phyloP scores from a whole-genome alignment of 805 yeast species.

The Candida sakaeoensis region DNA sequence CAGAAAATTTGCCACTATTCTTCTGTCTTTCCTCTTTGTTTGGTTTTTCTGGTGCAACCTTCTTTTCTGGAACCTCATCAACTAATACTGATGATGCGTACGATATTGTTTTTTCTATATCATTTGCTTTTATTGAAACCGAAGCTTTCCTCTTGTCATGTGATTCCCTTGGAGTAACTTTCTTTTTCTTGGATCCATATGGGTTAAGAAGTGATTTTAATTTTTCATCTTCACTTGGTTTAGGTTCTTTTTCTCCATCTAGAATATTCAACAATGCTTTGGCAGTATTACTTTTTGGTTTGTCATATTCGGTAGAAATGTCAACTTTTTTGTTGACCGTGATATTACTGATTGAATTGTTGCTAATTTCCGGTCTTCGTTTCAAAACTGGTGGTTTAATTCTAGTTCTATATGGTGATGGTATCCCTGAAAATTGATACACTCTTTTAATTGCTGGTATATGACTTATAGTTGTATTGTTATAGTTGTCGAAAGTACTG shows the following conservation, averaged over 20 bases:
- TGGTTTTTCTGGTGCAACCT: slow-evolving; percentile 6
- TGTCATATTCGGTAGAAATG: slow-evolving; percentile 7
- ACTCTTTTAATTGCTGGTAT: slow-evolving; percentile 38
- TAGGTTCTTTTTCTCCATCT: slow-evolving; percentile 30
- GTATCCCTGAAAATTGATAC: slow-evolving; percentile 43
- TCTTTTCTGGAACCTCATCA: not conserved
- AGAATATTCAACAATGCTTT: slow-evolving; percentile 34
- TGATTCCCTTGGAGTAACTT: not conserved
- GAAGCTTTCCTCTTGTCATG: slow-evolving; percentile 7
- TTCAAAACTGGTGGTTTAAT: slow-evolving; percentile 29
- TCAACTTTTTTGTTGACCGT: slow-evolving; percentile 1
- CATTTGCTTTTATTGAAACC: slow-evolving; percentile 27
- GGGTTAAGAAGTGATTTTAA: slow-evolving; percentile 9
- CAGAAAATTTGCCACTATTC: slow-evolving; percentile 1
- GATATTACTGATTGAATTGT: slow-evolving; percentile 4
- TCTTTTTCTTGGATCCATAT: slow-evolving; percentile 8
- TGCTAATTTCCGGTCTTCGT: slow-evolving; percentile 2
- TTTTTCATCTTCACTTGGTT: not conserved
- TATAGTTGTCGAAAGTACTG: slow-evolving; percentile 16
- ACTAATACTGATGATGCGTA: slow-evolving; percentile 30
- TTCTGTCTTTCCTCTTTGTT: not conserved
- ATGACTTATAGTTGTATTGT: slow-evolving; percentile 10
- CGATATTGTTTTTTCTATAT: slow-evolving; percentile 33
- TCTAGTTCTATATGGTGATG: slow-evolving; percentile 42
- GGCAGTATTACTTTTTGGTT: slow-evolving; percentile 33